Evolutionary conservation across 2,329 filamentous ascomycete genomes (phyloP).

Genomic region (Venturia aucupariae): DNA sequence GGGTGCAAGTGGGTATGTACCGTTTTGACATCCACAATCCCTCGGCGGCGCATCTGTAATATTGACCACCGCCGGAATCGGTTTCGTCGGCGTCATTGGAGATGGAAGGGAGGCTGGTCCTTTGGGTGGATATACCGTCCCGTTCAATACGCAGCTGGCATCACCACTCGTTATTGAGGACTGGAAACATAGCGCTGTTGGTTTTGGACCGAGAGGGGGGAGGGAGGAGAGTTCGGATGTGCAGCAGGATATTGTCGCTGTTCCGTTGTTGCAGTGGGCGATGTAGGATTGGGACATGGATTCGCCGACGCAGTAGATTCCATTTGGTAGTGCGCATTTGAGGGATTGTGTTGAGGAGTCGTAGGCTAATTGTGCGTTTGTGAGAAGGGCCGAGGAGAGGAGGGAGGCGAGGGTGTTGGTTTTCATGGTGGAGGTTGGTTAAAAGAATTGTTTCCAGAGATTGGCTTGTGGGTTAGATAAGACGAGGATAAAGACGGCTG

Average conservation of each 20-base stretch:
- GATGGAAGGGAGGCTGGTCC: constrained; percentile 30
- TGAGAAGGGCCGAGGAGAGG: constrained; percentile 24
- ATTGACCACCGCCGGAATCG: constrained; percentile 29
- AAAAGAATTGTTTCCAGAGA: constrained; percentile 7
- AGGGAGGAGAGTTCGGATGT: background rate
- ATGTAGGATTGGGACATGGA: constrained; percentile 28
- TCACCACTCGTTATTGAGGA: constrained; percentile 29
- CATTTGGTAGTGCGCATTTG: constrained; percentile 25
- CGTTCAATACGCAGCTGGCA: constrained; percentile 33
- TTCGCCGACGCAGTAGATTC: constrained; percentile 32
- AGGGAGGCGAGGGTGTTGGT: constrained; percentile 28
- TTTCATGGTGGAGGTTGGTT: constrained; percentile 25
- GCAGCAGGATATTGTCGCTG: constrained; percentile 26
- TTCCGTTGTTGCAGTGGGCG: constrained; percentile 28
- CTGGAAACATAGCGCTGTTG: constrained; percentile 38
- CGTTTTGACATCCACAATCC: background rate
- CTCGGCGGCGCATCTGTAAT: constrained; percentile 18
- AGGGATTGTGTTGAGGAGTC: constrained; percentile 22
- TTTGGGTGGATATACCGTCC: constrained; percentile 35
- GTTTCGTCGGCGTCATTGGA: background rate
- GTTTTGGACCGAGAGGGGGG: constrained; percentile 20
- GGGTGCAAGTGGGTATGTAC: background rate
- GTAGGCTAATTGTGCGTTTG: constrained; percentile 28
- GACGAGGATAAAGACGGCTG: background rate
- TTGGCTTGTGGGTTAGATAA: background rate